A percentile compares a stretch with the other conserved stretches of the same genome.
phyloP scores from a whole-genome alignment of 257 asterid species.

The Osmanthus fragrans region DNA sequence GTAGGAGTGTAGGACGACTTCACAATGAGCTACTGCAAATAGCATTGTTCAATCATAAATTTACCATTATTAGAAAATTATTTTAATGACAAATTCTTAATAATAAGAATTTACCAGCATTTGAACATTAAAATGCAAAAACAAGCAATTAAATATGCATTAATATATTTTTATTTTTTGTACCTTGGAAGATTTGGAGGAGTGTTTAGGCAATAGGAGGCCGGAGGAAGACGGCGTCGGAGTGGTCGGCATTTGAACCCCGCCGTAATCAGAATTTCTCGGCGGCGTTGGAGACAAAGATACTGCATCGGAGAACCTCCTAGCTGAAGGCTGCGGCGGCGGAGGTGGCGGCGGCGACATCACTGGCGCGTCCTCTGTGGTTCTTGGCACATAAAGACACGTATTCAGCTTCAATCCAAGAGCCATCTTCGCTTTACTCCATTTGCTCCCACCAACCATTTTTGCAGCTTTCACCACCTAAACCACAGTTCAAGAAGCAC shows the following conservation, averaged over 20 bases:
- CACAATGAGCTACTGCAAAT: too few species aligned
- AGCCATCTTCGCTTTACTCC: slow-evolving; percentile 75
- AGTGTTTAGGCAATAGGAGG: slow-evolving; percentile 52
- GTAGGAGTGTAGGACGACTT: too few species aligned
- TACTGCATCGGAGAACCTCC: slow-evolving; percentile 43
- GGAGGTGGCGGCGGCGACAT: neutral
- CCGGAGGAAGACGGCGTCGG: slow-evolving; percentile 84
- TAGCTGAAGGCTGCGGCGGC: slow-evolving; percentile 3
- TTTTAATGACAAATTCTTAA: neutral
- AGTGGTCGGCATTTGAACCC: slow-evolving; percentile 52
- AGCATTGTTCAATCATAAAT: neutral
- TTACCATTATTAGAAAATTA: neutral
- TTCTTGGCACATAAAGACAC: slow-evolving; percentile 59
- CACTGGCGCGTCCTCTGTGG: slow-evolving; percentile 32
- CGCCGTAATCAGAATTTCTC: slow-evolving; percentile 30
- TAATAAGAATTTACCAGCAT: neutral
- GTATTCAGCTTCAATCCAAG: slow-evolving; percentile 59
- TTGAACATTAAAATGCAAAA: neutral
- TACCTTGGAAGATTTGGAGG: slow-evolving; percentile 66
- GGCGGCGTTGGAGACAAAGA: slow-evolving; percentile 40
- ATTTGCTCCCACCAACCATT: slow-evolving; percentile 67
- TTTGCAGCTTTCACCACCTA: neutral
- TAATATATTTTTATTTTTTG: neutral
- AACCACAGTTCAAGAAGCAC: slow-evolving; percentile 6
- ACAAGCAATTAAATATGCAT: neutral